phyloP scores from a whole-genome alignment of 768 basidiomycete genomes.

The Imleria badia region DNA sequence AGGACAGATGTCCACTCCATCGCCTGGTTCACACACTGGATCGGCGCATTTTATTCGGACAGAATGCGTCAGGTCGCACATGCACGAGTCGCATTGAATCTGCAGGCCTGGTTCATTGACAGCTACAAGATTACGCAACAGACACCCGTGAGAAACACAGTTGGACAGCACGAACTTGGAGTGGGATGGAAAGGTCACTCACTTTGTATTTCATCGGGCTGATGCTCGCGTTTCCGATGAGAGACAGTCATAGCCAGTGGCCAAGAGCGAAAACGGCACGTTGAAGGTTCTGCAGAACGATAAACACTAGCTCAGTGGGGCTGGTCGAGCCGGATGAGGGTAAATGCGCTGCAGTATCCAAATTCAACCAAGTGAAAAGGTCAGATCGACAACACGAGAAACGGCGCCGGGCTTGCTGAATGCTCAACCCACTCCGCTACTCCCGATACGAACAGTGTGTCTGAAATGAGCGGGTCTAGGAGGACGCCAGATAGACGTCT shows the following conservation, averaged over 20 bases:
- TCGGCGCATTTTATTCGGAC: constrained; percentile 96
- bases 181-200: constrained; percentile 23
- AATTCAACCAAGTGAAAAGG: neutral
- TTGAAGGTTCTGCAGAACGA: neutral
- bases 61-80: constrained; percentile 91
- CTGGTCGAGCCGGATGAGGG: neutral
- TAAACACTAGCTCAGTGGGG: neutral
- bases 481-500: neutral
- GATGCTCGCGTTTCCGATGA: constrained; percentile 61
- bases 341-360: neutral
- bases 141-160: constrained; percentile 28
- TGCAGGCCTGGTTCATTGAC: constrained; percentile 82
- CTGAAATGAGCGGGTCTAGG: neutral
- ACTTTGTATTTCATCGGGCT: constrained; percentile 68
- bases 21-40: constrained; percentile 64
- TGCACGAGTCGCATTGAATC: constrained; percentile 82
- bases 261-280: neutral
- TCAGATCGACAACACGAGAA: neutral
- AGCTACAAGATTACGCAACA: constrained; percentile 43
- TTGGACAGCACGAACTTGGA: neutral
- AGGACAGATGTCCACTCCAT: constrained; percentile 92
- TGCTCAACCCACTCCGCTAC: neutral
- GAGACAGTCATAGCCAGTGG: constrained; percentile 55
- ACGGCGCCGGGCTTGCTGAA: neutral
- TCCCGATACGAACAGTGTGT: neutral